A percentile compares a stretch with the other conserved stretches of the same genome.
phyloP scores from a whole-genome alignment of 2,329 filamentous ascomycete species.

The Alternaria alternata region DNA sequence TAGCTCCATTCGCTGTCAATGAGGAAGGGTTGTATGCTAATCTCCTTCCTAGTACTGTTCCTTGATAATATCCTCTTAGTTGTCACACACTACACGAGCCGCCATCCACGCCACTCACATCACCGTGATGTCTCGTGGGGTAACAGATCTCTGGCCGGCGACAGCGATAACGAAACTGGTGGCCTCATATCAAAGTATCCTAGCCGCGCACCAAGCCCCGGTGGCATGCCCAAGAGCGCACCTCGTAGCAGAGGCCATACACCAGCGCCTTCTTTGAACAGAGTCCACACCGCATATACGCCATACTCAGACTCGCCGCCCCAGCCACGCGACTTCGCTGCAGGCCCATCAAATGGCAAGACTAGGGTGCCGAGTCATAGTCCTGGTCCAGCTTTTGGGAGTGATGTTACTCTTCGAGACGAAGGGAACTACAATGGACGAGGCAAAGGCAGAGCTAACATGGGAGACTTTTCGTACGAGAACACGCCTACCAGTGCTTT shows the following conservation, averaged over 20 bases:
- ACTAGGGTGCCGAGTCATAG: background rate
- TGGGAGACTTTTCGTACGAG: conserved; percentile 13
- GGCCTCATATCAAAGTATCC: conserved; percentile 13
- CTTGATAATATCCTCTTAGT: conserved; percentile 26
- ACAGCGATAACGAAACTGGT: conserved; percentile 2
- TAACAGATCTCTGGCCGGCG: conserved; percentile 6
- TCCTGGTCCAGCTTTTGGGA: background rate
- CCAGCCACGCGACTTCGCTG: background rate
- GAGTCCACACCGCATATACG: conserved; percentile 12
- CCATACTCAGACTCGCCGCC: conserved; percentile 14
- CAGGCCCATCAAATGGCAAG: background rate
- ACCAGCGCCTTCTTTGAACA: conserved; percentile 2
- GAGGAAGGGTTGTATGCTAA: background rate
- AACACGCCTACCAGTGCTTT: conserved; percentile 11
- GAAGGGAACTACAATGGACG: background rate
- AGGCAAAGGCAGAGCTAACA: background rate
- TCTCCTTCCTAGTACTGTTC: conserved; percentile 17
- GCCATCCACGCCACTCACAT: conserved; percentile 15
- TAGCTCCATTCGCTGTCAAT: background rate
- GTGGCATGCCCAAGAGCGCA: background rate
- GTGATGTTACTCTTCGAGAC: conserved; percentile 5
- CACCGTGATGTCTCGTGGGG: conserved; percentile 17
- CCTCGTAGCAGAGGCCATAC: background rate
- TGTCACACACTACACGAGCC: conserved; percentile 16
- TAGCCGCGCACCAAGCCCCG: conserved; percentile 4